These are phyloP conservation scores for Ligustrum vulgare DNA, from an alignment of 257 asterid species.

Conservation along the genomic window DNA sequence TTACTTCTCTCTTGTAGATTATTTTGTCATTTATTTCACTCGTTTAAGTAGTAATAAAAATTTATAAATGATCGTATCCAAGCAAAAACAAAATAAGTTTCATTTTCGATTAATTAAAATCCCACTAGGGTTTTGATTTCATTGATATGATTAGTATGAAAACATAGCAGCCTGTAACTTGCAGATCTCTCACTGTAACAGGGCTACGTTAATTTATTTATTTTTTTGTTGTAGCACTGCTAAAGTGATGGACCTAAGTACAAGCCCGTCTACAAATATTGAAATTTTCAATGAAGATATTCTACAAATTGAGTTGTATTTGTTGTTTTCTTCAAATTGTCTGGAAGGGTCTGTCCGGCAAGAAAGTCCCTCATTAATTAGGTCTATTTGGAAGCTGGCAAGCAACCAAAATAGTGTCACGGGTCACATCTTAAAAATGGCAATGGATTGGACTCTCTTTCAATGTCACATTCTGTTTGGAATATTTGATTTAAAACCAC, in stretches of 20 bases:
- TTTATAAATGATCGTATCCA: too few relatives aligned
- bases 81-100: too few relatives aligned
- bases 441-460: conserved; percentile 19
- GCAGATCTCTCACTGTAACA: too few relatives aligned
- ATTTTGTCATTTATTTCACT: background rate
- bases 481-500: background rate
- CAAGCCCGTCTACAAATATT: too few relatives aligned
- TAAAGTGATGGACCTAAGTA: too few relatives aligned
- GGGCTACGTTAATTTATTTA: too few relatives aligned
- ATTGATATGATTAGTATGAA: background rate
- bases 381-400: conserved; percentile 35
- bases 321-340: conserved; percentile 24
- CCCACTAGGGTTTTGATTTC: background rate
- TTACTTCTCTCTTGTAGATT: background rate
- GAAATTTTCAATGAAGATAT: too few relatives aligned
- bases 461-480: conserved; percentile 17
- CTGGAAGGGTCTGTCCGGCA: conserved; percentile 30
- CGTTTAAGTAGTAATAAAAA: too few relatives aligned
- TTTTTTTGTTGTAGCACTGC: too few relatives aligned
- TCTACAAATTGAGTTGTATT: conserved; percentile 1
- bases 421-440: conserved; percentile 29
- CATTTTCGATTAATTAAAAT: background rate
- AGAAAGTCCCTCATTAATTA: conserved; percentile 20
- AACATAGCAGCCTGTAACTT: too few relatives aligned
- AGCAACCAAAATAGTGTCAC: conserved; percentile 57